phyloP scores from a whole-genome alignment of 2,329 filamentous ascomycete species.

The Sclerotinia sclerotiorum region DNA sequence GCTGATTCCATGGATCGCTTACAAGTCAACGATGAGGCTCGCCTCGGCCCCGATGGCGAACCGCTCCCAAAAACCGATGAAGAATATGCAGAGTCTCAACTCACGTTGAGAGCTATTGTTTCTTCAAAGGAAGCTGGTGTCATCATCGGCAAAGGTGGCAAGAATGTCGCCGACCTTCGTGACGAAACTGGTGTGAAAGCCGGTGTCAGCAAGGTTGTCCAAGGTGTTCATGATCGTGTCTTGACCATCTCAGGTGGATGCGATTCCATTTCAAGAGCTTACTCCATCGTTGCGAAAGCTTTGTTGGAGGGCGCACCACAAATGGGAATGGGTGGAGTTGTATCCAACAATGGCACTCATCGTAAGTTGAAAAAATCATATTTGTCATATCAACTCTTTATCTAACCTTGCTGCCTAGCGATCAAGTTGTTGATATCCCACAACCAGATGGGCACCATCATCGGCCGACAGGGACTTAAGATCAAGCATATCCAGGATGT shows the following conservation, averaged over 20 bases:
- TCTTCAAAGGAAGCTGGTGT: slow-evolving; percentile 98
- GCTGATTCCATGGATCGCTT: slow-evolving; percentile 63
- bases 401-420: slow-evolving; percentile 53
- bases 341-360: slow-evolving; percentile 86
- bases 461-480: slow-evolving; percentile 92
- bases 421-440: slow-evolving; percentile 98
- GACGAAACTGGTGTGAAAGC: slow-evolving; percentile 98
- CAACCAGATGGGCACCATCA: slow-evolving; percentile 99
- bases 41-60: slow-evolving; percentile 72
- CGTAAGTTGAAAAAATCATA: slow-evolving; percentile 60
- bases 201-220: slow-evolving; percentile 97
- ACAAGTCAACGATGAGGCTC: slow-evolving; percentile 61
- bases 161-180: slow-evolving; percentile 95
- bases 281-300: slow-evolving; percentile 87
- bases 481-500: slow-evolving; percentile 99
- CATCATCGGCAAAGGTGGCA: slow-evolving; percentile 97
- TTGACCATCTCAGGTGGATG: slow-evolving; percentile 91
- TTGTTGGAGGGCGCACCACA: slow-evolving; percentile 90
- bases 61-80: slow-evolving; percentile 88
- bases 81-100: slow-evolving; percentile 88
- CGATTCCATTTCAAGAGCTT: slow-evolving; percentile 86
- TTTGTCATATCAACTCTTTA: not conserved
- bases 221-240: slow-evolving; percentile 94
- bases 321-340: slow-evolving; percentile 92
- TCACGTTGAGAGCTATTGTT: slow-evolving; percentile 95